These are phyloP conservation scores for Arachnopeziza araneosa DNA, from an alignment of 2,329 filamentous ascomycete species.

Conservation along the genomic window DNA sequence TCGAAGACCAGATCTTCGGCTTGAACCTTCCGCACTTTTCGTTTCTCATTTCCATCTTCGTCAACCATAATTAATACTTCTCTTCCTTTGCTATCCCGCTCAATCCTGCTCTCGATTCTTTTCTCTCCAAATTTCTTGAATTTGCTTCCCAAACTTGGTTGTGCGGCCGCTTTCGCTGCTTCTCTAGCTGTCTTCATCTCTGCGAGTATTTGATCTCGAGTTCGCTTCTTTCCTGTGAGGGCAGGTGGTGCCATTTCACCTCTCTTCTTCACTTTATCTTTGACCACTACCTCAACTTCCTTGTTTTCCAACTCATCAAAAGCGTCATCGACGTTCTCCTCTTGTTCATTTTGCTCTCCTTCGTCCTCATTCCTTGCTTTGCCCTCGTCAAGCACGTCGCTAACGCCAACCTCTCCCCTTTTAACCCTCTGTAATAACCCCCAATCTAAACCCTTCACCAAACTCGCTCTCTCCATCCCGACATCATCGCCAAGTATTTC, in stretches of 20 bases:
- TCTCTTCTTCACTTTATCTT: conserved; percentile 46
- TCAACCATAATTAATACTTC: conserved; percentile 62
- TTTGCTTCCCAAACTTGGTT: conserved; percentile 48
- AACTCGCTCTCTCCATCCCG: conserved; percentile 63
- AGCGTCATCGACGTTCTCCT: conserved; percentile 58
- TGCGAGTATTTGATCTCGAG: conserved; percentile 60
- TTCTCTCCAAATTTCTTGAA: conserved; percentile 61
- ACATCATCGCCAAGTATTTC: conserved; percentile 77
- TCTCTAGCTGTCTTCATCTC: conserved; percentile 59
- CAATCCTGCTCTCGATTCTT: conserved; percentile 51
- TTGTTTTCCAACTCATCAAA: conserved; percentile 52
- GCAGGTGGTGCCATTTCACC: conserved; percentile 52
- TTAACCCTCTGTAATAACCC: conserved; percentile 66
- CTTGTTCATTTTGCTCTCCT: not conserved
- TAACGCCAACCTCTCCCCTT: conserved; percentile 59
- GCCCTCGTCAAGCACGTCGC: conserved; percentile 30
- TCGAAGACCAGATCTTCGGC: conserved; percentile 34
- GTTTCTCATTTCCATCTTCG: conserved; percentile 60
- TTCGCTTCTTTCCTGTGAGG: conserved; percentile 55
- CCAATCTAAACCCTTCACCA: conserved; percentile 89
- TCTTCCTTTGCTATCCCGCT: conserved; percentile 54
- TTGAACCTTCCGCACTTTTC: conserved; percentile 54
- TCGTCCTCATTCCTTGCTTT: conserved; percentile 23
- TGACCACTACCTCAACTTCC: conserved; percentile 48
- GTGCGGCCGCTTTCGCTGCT: conserved; percentile 48